Percentiles rank a stretch among this genome's conserved stretches.
Conservation (phyloP, 176 grass and related monocot species). For the Thalia dealbata region DNA sequence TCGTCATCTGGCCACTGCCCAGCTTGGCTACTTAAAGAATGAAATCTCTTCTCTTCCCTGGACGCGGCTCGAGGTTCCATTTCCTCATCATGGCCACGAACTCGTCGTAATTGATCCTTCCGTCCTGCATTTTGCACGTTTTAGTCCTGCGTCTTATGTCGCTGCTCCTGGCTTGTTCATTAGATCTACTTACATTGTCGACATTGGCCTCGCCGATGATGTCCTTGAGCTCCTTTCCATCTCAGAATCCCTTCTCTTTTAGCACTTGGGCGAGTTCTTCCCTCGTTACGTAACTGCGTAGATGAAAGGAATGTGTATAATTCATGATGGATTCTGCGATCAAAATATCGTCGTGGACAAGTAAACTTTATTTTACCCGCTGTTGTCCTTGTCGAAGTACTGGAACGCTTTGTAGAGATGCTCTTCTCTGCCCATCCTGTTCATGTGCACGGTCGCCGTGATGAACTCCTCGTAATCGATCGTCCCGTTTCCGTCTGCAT, state of each 20-base stretch:
- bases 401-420: conserved; percentile 9
- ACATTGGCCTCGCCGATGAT: conserved; percentile 1
- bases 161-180: background rate
- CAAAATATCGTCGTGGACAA: too few relatives aligned
- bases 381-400: conserved; percentile 4
- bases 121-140: background rate
- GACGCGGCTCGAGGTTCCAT: background rate
- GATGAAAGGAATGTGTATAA: background rate
- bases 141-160: background rate
- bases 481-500: conserved; percentile 4
- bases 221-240: background rate
- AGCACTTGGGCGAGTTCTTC: conserved; percentile 6
- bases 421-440: conserved; percentile 8
- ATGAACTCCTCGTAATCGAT: conserved; percentile 12
- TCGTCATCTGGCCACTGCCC: background rate
- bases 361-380: background rate
- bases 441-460: conserved; percentile 10
- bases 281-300: background rate
- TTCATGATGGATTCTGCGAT: too few relatives aligned
- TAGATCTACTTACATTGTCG: background rate
- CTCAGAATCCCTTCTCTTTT: background rate
- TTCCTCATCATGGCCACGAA: conserved; percentile 4
- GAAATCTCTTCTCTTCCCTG: conserved; percentile 4
- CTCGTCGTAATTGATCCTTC: conserved; percentile 5
- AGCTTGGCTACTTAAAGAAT: background rate